These are phyloP conservation scores for Sanghuangporus sanghuang DNA, from an alignment of 1,284 basidiomycete species.

Conservation along the genomic window DNA sequence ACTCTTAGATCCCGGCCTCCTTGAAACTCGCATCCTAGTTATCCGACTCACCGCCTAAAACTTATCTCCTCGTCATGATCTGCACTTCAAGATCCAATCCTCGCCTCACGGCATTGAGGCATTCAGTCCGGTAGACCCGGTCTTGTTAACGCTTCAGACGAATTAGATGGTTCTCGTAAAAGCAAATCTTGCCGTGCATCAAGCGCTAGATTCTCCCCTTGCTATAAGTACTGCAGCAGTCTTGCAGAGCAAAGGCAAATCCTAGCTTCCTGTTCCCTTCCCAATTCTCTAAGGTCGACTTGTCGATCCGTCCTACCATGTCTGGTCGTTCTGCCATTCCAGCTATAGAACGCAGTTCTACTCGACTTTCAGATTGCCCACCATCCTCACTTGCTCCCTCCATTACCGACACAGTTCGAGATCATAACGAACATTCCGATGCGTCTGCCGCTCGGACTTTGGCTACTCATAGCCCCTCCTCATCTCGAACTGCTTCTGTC, in stretches of 20 bases:
- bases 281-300: background rate
- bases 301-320: slow-evolving; percentile 1
- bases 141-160: slow-evolving; percentile 9
- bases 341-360: background rate
- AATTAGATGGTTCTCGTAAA: slow-evolving; percentile 1
- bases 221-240: slow-evolving; percentile 9
- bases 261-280: slow-evolving; percentile 5
- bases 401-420: background rate
- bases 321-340: background rate
- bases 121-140: slow-evolving; percentile 13
- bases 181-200: background rate
- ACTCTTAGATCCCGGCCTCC: slow-evolving; percentile 6
- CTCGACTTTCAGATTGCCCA: background rate
- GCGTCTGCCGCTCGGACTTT: background rate
- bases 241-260: background rate
- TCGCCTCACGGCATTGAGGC: slow-evolving; percentile 9
- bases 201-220: slow-evolving; percentile 5
- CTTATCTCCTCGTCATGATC: slow-evolving; percentile 12
- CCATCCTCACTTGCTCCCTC: background rate
- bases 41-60: slow-evolving; percentile 10
- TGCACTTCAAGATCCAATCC: slow-evolving; percentile 7
- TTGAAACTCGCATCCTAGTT: slow-evolving; percentile 6
- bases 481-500: slow-evolving; percentile 12
- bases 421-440: background rate
- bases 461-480: slow-evolving; percentile 1